A percentile compares a stretch with the other conserved stretches of the same genome.
These are phyloP conservation scores for Linderniella brevidens DNA, from an alignment of 257 asterid genomes.

Conservation along the genomic window DNA sequence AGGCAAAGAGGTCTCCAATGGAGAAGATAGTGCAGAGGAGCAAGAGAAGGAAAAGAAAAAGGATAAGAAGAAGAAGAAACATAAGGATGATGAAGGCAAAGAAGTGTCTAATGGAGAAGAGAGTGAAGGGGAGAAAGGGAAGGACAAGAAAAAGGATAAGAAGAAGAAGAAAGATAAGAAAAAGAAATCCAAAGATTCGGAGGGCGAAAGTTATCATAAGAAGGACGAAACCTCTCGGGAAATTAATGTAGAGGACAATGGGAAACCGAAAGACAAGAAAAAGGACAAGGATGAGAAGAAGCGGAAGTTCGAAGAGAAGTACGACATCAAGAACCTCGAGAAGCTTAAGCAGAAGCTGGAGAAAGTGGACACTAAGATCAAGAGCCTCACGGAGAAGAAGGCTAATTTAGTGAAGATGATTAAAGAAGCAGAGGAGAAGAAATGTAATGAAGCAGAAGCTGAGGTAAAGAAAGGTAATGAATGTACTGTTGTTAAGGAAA, in stretches of 20 bases:
- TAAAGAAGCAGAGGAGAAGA: conserved; percentile 33
- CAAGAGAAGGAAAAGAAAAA: no score
- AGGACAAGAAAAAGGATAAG: conserved; percentile 12
- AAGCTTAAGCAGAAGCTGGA: conserved; percentile 44
- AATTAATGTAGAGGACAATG: conserved; percentile 13
- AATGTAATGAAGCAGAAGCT: background rate
- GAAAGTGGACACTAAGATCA: conserved; percentile 31
- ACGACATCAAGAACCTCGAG: conserved; percentile 16
- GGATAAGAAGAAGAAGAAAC: conserved; percentile 6
- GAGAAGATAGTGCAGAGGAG: background rate
- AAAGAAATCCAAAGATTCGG: conserved; percentile 10
- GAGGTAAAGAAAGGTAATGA: no score
- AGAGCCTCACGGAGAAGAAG: conserved; percentile 27
- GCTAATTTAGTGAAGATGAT: conserved; percentile 37
- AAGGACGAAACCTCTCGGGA: conserved; percentile 21
- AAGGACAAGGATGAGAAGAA: conserved; percentile 41
- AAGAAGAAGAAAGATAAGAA: conserved; percentile 10
- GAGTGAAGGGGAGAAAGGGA: conserved; percentile 5
- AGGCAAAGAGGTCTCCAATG: conserved; percentile 1
- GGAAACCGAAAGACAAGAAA: conserved; percentile 15
- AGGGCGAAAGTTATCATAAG: conserved; percentile 8
- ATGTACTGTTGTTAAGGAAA: conserved; percentile 11
- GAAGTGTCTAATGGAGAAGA: no score
- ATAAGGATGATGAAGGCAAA: background rate
- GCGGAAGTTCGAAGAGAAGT: conserved; percentile 25